phyloP scores from a whole-genome alignment of 2,329 filamentous ascomycete species.

The Phialophora macrospora region DNA sequence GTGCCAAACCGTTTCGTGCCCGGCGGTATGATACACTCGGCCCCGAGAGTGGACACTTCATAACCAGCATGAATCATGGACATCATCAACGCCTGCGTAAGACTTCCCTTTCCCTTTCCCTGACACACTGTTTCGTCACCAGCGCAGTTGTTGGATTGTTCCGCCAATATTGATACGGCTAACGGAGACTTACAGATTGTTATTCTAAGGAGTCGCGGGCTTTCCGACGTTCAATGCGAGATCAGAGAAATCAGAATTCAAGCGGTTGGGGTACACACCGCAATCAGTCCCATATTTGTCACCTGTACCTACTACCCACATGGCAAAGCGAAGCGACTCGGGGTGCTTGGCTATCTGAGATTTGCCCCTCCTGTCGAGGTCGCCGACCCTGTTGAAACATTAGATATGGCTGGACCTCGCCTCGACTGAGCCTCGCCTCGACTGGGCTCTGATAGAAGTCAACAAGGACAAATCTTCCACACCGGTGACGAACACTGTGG shows the following conservation, averaged over 20 bases:
- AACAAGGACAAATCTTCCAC: constrained; percentile 3
- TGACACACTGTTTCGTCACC: background rate
- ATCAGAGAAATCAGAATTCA: background rate
- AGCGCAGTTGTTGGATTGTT: background rate
- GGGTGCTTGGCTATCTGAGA: constrained; percentile 9
- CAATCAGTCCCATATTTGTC: background rate
- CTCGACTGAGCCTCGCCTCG: constrained; percentile 12
- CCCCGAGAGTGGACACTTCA: too few relatives aligned
- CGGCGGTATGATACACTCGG: too few relatives aligned
- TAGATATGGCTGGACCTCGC: constrained; percentile 5
- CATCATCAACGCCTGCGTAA: constrained; percentile 19
- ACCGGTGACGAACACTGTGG: constrained; percentile 4
- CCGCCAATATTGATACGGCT: background rate
- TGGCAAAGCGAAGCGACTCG: constrained; percentile 8
- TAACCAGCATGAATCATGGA: too few relatives aligned
- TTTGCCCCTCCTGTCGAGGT: constrained; percentile 12
- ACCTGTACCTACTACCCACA: constrained; percentile 1
- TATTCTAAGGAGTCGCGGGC: background rate
- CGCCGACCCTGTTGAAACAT: constrained; percentile 2
- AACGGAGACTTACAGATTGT: background rate
- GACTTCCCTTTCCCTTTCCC: background rate
- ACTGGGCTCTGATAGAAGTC: constrained; percentile 21
- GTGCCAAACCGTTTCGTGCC: too few relatives aligned
- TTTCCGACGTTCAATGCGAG: background rate
- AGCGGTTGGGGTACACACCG: background rate